Base-by-base conservation (phyloP, 768 basidiomycete species). In the Suillus weaverae region DNA sequence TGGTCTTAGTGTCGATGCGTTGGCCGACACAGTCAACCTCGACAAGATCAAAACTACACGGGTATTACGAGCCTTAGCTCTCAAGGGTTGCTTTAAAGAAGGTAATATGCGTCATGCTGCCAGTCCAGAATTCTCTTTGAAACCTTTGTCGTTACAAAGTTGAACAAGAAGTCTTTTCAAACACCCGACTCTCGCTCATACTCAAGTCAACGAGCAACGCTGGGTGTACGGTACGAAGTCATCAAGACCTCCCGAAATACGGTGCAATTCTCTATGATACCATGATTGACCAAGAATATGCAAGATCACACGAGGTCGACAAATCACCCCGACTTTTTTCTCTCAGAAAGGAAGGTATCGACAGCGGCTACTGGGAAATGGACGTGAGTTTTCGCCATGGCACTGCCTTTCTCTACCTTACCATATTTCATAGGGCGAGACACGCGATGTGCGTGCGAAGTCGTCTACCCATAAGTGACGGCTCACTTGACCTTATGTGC, bases 181-280 rank as follows among this genome's bases (percentile, higher is more conserved):
- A 77, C 61, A 78, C 75, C 55, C 77, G 76, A 30, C 69, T 77
- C 36, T 78, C 77, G 1, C 70, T 74, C 10, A 57, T 72, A 1
- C 69, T 74, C 9, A 68, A 64, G 43, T 69, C 70, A 26, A 65
- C 18, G 41, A 70, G 62, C 26, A 39, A 63, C 30, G 16, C 64
- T 0, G 68, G 67, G 4, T 69, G 61, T 32, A 62, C 71, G 8
- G 48, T 63, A 0, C 63, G 64, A 10, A 39, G 67, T 18, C 36
- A 62, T 9, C 66, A 67, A 35, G 66, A 72, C 56, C 33, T 64
- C 9, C 60, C 66, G n/a, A 62, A 60, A 53, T 70, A 66, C 46
- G 71, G 70, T 4, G 53, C 18, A 8, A 62, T 63, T 11, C 46
- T 77, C 35, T 75, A 65, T 32, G 73, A 73, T 33, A 54, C 69